phyloP scores from a whole-genome alignment of 2,329 filamentous ascomycete genomes.

The Trichoderma atroviride region DNA sequence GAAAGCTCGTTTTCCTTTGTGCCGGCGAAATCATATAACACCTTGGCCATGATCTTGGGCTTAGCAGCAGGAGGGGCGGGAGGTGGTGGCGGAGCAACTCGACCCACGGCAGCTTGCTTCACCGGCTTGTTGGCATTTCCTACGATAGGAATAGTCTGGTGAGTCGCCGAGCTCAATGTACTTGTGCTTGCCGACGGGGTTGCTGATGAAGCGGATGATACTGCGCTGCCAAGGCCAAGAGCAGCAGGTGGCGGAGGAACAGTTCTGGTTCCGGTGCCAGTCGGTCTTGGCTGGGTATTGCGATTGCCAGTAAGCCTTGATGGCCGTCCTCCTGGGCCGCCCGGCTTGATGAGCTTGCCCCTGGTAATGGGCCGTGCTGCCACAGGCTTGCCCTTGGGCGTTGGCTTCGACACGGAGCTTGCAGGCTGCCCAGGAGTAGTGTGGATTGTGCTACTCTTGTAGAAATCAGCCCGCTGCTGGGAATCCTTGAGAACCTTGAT shows the following conservation, averaged over 20 bases:
- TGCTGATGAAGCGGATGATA: slow-evolving; percentile 31
- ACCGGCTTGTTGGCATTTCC: slow-evolving; percentile 37
- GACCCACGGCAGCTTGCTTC: slow-evolving; percentile 47
- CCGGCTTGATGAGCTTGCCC: slow-evolving; percentile 88
- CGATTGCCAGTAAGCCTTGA: slow-evolving; percentile 66
- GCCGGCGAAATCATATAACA: slow-evolving; percentile 87
- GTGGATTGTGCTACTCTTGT: slow-evolving; percentile 92
- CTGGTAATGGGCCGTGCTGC: slow-evolving; percentile 88
- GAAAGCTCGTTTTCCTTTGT: slow-evolving; percentile 84
- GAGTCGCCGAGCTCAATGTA: slow-evolving; percentile 22
- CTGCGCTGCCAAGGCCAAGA: slow-evolving; percentile 33
- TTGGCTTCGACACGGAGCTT: slow-evolving; percentile 79
- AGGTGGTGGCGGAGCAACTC: slow-evolving; percentile 62
- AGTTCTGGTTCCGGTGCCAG: slow-evolving; percentile 37
- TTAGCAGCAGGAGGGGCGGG: slow-evolving; percentile 58
- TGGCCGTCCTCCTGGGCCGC: slow-evolving; percentile 79
- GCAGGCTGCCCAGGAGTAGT: slow-evolving; percentile 82
- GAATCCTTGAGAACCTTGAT: slow-evolving; percentile 93
- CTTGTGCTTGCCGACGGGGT: slow-evolving; percentile 27
- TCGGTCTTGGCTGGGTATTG: slow-evolving; percentile 48
- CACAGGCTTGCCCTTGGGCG: slow-evolving; percentile 83
- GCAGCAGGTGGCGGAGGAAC: slow-evolving; percentile 42
- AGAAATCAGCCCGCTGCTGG: slow-evolving; percentile 73
- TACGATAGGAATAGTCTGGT: slow-evolving; percentile 28
- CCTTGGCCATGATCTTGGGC: slow-evolving; percentile 81